Evolutionary conservation across 805 yeast species (phyloP).

Genomic region (Pichia exigua): DNA sequence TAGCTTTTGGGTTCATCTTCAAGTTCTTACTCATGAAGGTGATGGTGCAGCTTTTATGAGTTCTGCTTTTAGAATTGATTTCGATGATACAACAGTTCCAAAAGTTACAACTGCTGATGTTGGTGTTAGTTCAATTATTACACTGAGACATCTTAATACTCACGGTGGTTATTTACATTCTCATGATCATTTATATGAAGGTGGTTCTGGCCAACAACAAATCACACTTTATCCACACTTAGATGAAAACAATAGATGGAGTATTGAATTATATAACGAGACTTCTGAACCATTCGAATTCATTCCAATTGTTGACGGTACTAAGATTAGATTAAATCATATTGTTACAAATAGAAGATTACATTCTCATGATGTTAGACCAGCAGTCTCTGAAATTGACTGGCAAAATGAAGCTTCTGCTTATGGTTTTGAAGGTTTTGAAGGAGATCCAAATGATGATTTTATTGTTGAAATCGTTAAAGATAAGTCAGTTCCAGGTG

Average conservation of each 20-base stretch:
- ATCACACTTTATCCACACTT: constrained; percentile 72
- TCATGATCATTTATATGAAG: constrained; percentile 61
- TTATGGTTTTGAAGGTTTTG: constrained; percentile 71
- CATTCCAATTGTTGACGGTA: constrained; percentile 57
- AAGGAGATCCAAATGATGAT: constrained; percentile 80
- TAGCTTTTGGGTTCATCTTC: constrained; percentile 60
- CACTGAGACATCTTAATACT: constrained; percentile 62
- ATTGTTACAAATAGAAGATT: constrained; percentile 52
- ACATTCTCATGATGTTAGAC: constrained; percentile 78
- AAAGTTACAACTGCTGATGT: constrained; percentile 52
- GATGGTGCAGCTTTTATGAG: constrained; percentile 68
- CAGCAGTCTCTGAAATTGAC: constrained; percentile 67
- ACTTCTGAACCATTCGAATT: constrained; percentile 50
- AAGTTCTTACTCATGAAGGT: constrained; percentile 49
- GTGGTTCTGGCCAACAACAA: constrained; percentile 82
- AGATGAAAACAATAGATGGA: constrained; percentile 69
- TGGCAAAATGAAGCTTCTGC: constrained; percentile 81
- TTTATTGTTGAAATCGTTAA: constrained; percentile 67
- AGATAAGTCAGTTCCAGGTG: constrained; percentile 39
- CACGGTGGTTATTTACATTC: constrained; percentile 80
- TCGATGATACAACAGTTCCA: constrained; percentile 57
- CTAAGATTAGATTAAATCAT: constrained; percentile 64
- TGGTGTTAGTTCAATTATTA: constrained; percentile 61
- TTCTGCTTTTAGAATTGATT: constrained; percentile 60
- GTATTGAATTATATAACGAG: constrained; percentile 57